These are phyloP conservation scores for Sordariomycetes sp. DNA, from an alignment of 2,329 filamentous ascomycete species.

Conservation along the genomic window DNA sequence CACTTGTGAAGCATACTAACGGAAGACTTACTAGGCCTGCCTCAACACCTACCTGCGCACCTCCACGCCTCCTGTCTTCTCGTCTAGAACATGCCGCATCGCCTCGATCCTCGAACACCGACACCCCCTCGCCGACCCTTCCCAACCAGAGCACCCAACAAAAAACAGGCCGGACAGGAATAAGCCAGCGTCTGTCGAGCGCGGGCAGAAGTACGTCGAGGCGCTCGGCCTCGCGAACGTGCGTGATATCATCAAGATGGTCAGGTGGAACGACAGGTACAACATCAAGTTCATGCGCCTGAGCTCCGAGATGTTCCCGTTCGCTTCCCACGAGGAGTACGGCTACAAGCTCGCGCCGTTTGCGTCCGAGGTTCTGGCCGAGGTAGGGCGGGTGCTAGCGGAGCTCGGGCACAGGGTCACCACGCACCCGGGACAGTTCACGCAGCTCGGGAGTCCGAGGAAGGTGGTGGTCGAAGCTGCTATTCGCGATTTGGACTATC, in stretches of 20 bases:
- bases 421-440: conserved; percentile 88
- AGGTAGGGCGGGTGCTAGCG: conserved; percentile 66
- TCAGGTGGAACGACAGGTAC: conserved; percentile 86
- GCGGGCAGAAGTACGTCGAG: conserved; percentile 66
- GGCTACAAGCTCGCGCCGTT: conserved; percentile 81
- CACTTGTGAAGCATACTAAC: conserved; percentile 2
- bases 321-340: conserved; percentile 78
- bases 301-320: conserved; percentile 95
- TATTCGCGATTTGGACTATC: conserved; percentile 75
- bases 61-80: conserved; percentile 76
- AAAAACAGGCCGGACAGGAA: conserved; percentile 78
- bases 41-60: conserved; percentile 83
- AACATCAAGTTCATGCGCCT: conserved; percentile 87
- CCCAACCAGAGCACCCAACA: conserved; percentile 65
- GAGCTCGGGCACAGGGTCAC: conserved; percentile 77
- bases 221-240: conserved; percentile 72
- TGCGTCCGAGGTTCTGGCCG: conserved; percentile 64
- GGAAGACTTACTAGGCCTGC: conserved; percentile 49
- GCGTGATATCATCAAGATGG: conserved; percentile 71
- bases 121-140: conserved; percentile 66
- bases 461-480: conserved; percentile 66
- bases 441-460: conserved; percentile 78
- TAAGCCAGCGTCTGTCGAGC: conserved; percentile 52
- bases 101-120: conserved; percentile 83
- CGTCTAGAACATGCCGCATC: conserved; percentile 84